phyloP scores from a whole-genome alignment of 1,284 basidiomycete species.

The Leccinum subrobustum region DNA sequence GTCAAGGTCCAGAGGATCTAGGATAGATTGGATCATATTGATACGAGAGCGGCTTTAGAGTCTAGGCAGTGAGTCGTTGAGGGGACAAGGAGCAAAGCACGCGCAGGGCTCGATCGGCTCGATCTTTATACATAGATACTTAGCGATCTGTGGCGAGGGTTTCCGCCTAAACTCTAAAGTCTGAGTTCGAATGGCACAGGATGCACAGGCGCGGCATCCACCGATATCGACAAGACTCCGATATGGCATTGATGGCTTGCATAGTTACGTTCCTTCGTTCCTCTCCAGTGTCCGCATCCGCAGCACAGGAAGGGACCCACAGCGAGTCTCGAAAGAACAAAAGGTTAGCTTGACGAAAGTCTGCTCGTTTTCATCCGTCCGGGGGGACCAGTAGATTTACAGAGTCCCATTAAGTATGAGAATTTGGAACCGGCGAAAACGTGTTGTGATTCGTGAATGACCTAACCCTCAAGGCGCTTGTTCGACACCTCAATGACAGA shows the following conservation, averaged over 20 bases:
- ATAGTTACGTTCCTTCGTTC: too few relatives aligned
- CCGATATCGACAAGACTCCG: too few relatives aligned
- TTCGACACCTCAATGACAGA: too few relatives aligned
- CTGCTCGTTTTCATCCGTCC: too few relatives aligned
- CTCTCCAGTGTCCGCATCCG: not conserved
- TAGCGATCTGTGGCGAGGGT: not conserved
- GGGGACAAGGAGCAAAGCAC: not conserved
- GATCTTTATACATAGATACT: not conserved
- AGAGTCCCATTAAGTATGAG: too few relatives aligned
- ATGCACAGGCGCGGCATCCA: not conserved
- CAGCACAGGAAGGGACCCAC: not conserved
- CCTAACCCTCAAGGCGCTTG: too few relatives aligned
- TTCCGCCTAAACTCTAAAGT: not conserved
- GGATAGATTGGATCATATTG: not conserved
- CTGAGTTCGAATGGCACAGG: slow-evolving; percentile 4
- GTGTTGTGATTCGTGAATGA: too few relatives aligned
- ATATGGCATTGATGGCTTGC: too few relatives aligned
- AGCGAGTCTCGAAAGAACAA: slow-evolving; percentile 7
- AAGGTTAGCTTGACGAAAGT: not conserved
- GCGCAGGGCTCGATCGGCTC: not conserved
- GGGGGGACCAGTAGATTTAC: too few relatives aligned
- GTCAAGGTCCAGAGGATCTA: not conserved
- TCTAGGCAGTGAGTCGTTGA: not conserved
- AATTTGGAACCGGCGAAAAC: too few relatives aligned
- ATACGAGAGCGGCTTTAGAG: not conserved